Evolutionary conservation across 768 basidiomycete genomes (phyloP).

Genomic region (Crepidotus variabilis): DNA sequence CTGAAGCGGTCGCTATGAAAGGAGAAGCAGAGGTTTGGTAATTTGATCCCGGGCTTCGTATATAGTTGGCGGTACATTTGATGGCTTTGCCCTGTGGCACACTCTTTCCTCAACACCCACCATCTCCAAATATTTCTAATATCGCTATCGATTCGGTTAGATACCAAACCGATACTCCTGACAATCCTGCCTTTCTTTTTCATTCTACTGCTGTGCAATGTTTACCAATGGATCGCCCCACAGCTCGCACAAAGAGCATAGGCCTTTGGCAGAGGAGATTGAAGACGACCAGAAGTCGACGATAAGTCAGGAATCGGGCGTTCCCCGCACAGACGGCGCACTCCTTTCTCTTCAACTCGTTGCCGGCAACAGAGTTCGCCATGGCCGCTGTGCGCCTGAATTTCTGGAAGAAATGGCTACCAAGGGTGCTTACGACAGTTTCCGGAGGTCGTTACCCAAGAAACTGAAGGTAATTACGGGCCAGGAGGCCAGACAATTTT

Average conservation of each 20-base stretch:
- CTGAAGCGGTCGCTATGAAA: constrained; percentile 6
- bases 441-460: constrained; percentile 27
- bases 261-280: constrained; percentile 15
- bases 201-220: constrained; percentile 10
- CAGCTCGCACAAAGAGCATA: constrained; percentile 17
- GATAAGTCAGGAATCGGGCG: constrained; percentile 21
- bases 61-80: constrained; percentile 19
- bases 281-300: constrained; percentile 23
- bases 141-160: constrained; percentile 20
- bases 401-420: constrained; percentile 39
- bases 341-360: constrained; percentile 27
- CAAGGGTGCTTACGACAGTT: constrained; percentile 23
- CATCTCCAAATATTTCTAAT: constrained; percentile 12
- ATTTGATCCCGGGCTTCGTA: constrained; percentile 21
- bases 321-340: constrained; percentile 19
- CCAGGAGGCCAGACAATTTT: constrained; percentile 36
- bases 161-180: constrained; percentile 14
- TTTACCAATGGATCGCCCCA: constrained; percentile 17
- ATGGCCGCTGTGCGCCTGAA: constrained; percentile 40
- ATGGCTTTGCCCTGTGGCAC: constrained; percentile 15
- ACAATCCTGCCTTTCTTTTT: constrained; percentile 2
- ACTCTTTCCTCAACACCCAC: constrained; percentile 11
- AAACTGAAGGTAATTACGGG: constrained; percentile 40
- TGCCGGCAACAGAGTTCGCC: constrained; percentile 35
- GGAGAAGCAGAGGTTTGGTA: constrained; percentile 12